Evolutionary conservation across 495 filamentous ascomycete genomes (phyloP).

Genomic region (Cercophora scortea): DNA sequence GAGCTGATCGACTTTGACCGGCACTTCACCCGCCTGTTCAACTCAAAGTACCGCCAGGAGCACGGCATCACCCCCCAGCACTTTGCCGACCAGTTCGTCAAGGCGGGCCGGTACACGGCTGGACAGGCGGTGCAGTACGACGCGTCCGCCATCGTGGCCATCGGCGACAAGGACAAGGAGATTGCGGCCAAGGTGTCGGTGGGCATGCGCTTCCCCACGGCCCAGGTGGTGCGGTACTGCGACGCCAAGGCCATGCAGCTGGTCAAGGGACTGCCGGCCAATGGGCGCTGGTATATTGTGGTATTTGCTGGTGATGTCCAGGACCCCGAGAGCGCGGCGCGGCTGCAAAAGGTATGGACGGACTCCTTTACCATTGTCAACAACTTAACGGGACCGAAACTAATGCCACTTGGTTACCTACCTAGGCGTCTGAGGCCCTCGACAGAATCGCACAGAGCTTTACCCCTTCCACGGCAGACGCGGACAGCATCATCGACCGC

Average conservation of each 20-base stretch:
- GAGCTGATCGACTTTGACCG: slow-evolving; percentile 70
- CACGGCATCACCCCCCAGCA: slow-evolving; percentile 28
- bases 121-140: slow-evolving; percentile 53
- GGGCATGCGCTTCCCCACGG: slow-evolving; percentile 52
- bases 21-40: slow-evolving; percentile 56
- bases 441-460: slow-evolving; percentile 35
- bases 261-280: slow-evolving; percentile 39
- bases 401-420: no score
- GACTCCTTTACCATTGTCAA: no score
- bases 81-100: slow-evolving; percentile 52
- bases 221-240: slow-evolving; percentile 46
- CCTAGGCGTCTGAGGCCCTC: slow-evolving; percentile 19
- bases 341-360: slow-evolving; percentile 38
- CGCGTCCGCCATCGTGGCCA: slow-evolving; percentile 36
- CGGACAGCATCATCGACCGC: slow-evolving; percentile 54
- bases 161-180: slow-evolving; percentile 11
- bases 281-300: slow-evolving; percentile 53
- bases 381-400: no score
- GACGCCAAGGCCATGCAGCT: slow-evolving; percentile 52
- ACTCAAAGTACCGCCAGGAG: slow-evolving; percentile 26
- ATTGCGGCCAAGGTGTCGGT: slow-evolving; percentile 39
- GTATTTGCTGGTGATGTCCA: slow-evolving; percentile 50
- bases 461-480: slow-evolving; percentile 35
- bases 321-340: slow-evolving; percentile 15
- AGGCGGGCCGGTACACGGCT: slow-evolving; percentile 56